Evolutionary conservation across 2,329 filamentous ascomycete genomes (phyloP), one percentile per base, ranked within the genome.

Genomic region (Ophiostoma himal-ulmi): DNA sequence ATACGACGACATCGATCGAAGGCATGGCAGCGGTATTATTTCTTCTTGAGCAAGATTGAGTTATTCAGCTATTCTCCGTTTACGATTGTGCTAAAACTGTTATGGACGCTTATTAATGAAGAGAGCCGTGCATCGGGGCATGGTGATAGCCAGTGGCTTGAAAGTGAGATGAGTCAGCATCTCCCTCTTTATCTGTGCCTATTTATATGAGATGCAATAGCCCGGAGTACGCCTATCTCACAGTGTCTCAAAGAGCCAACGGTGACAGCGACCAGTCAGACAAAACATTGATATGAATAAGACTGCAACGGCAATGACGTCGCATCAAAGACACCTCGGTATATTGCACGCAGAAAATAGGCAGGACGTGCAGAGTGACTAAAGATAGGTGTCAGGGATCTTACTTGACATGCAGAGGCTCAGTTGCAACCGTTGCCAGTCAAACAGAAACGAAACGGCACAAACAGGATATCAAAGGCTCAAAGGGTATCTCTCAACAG

Each of bases 1-100:
- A 57, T 57, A 57, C 52, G 52, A 57, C 52, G 52, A 57, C 52
- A 57, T 57, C 52, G 52, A 57, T 26, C n/a, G 52, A 57, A 26
- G 52, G 20, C 44, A 26, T 10, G 52, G n/a, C 11, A 48, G 14
- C 5, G 44, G 20, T n/a, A 48, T 39, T 39, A 13, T 39, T 39
- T 22, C 57, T 48, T 48, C 44, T 48, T 17, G 44, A 13, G 37
- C 37, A 7, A 20, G 44, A 48, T 48, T 48, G 44, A 8, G 44
- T n/a, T 48, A 48, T 48, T 48, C 44, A 8, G 44, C 8, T 48
- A 48, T 48, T 48, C 44, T n/a, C 20, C 44, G 44, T n/a, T 39
- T 39, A 10, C 11, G 37, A 6, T 10, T 39, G 37, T 39, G 37
- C 37, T 1, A 11, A 39, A 39, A 39, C 37, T 39, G 37, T 13